Conservation (phyloP, 2,329 filamentous ascomycete species). For the Talaromyces sp. region DNA sequence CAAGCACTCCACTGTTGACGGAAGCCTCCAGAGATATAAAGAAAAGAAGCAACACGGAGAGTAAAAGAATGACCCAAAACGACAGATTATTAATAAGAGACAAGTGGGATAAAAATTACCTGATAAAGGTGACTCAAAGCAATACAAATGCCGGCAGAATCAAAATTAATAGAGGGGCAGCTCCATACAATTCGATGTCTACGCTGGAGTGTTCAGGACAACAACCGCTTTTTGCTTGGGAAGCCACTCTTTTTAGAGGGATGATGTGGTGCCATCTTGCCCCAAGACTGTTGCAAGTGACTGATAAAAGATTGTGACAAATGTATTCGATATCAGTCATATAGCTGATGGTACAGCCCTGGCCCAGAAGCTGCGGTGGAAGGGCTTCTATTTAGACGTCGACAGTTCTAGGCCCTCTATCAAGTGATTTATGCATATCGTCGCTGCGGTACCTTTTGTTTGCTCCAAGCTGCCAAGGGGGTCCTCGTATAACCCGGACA, state of each 20-base stretch:
- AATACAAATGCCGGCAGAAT: constrained; percentile 7
- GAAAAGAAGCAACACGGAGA: background rate
- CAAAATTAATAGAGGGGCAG: constrained; percentile 6
- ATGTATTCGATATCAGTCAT: background rate
- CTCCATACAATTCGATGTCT: background rate
- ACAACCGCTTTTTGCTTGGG: background rate
- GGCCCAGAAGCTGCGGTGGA: background rate
- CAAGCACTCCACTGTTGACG: background rate
- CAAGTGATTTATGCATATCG: background rate
- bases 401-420: constrained; percentile 1
- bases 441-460: background rate
- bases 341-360: background rate
- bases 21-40: background rate
- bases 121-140: constrained; percentile 3
- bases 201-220: background rate
- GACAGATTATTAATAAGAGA: background rate
- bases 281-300: background rate
- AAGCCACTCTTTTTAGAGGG: background rate
- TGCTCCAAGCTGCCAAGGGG: constrained; percentile 1
- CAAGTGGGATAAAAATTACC: background rate
- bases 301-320: background rate
- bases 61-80: background rate
- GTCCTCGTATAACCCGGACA: background rate
- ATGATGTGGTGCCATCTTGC: background rate
- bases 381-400: background rate